phyloP scores from a whole-genome alignment of 352 stramenopile genomes.

The Phytopythium oedochilum region DNA sequence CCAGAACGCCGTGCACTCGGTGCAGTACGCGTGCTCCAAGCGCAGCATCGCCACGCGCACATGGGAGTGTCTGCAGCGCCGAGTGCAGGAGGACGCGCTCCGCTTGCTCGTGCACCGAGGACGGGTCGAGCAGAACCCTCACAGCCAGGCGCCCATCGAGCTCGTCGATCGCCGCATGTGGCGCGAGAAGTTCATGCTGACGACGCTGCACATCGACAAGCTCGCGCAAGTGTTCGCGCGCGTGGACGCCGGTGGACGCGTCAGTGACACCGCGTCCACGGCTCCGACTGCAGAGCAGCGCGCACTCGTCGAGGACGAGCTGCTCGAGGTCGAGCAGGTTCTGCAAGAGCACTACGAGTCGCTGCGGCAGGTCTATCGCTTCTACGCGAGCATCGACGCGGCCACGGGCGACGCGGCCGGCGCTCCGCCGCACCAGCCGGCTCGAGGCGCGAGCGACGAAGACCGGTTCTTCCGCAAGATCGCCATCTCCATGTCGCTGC shows the following conservation, averaged over 20 bases:
- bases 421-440: not conserved
- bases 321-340: slow-evolving; percentile 31
- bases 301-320: slow-evolving; percentile 18
- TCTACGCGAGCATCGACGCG: slow-evolving; percentile 48
- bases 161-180: slow-evolving; percentile 44
- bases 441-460: slow-evolving; percentile 21
- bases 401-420: not conserved
- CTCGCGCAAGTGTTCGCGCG: slow-evolving; percentile 16
- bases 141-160: slow-evolving; percentile 19
- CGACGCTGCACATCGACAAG: slow-evolving; percentile 38
- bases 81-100: slow-evolving; percentile 51
- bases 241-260: not conserved
- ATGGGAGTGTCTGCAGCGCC: slow-evolving; percentile 51
- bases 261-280: not conserved
- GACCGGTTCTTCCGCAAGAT: slow-evolving; percentile 66
- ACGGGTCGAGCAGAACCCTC: slow-evolving; percentile 15
- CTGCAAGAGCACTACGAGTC: slow-evolving; percentile 37
- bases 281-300: slow-evolving; percentile 3
- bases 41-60: slow-evolving; percentile 38
- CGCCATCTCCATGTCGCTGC: slow-evolving; percentile 53
- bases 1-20: slow-evolving; percentile 69
- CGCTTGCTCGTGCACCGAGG: slow-evolving; percentile 35
- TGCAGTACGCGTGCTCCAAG: slow-evolving; percentile 68
- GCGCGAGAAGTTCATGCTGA: slow-evolving; percentile 62
- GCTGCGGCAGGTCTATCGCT: slow-evolving; percentile 45